These are phyloP conservation scores for Hysterangium stoloniferum DNA, from an alignment of 768 basidiomycete genomes.

Conservation along the genomic window DNA sequence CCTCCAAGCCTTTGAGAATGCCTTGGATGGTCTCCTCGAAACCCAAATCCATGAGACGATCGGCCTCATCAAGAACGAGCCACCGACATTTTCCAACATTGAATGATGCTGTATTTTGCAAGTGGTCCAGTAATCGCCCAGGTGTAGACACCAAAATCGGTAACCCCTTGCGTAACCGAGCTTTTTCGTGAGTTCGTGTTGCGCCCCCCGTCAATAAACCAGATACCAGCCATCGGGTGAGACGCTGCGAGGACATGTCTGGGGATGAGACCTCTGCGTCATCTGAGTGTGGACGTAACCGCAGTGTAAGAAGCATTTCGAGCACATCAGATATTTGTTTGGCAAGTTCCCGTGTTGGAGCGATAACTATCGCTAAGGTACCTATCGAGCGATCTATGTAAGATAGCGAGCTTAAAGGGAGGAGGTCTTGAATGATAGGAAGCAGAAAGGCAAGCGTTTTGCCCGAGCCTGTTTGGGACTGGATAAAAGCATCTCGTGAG, in stretches of 20 bases:
- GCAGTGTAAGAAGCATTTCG: slow-evolving; percentile 69
- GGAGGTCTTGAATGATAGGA: slow-evolving; percentile 90
- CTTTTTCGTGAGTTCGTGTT: slow-evolving; percentile 92
- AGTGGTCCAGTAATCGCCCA: slow-evolving; percentile 89
- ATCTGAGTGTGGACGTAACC: slow-evolving; percentile 51
- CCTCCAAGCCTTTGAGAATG: slow-evolving; percentile 82
- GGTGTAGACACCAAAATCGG: slow-evolving; percentile 96
- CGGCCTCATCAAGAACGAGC: slow-evolving; percentile 96
- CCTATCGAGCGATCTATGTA: slow-evolving; percentile 94
- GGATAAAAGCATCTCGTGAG: slow-evolving; percentile 79
- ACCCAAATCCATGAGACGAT: slow-evolving; percentile 94
- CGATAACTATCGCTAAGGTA: slow-evolving; percentile 89
- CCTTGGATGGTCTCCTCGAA: slow-evolving; percentile 94
- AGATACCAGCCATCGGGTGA: slow-evolving; percentile 91
- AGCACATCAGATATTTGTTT: slow-evolving; percentile 97
- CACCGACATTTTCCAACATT: slow-evolving; percentile 91
- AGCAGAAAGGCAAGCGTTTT: slow-evolving; percentile 92
- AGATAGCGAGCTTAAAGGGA: slow-evolving; percentile 81
- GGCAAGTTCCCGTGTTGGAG: slow-evolving; percentile 91
- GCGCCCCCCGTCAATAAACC: slow-evolving; percentile 92
- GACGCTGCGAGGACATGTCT: slow-evolving; percentile 21
- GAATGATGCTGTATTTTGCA: slow-evolving; percentile 92
- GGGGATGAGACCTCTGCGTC: slow-evolving; percentile 31
- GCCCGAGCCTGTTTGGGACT: slow-evolving; percentile 95
- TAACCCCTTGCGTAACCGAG: slow-evolving; percentile 85